These are phyloP conservation scores for Monilinia fructicola DNA, from an alignment of 2,329 filamentous ascomycete species.

Conservation along the genomic window DNA sequence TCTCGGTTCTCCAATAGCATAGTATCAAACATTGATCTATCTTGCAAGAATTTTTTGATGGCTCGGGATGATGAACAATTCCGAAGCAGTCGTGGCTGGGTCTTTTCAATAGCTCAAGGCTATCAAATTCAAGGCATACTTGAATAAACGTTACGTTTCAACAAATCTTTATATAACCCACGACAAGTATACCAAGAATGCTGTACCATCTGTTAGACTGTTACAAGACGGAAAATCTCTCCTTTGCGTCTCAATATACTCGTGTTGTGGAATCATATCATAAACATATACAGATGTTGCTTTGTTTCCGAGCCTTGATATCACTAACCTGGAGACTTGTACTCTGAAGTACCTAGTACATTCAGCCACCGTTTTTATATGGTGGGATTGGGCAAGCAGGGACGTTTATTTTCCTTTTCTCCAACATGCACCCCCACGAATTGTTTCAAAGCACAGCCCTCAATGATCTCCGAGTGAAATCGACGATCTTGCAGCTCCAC, in stretches of 20 bases:
- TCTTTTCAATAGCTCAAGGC: background rate
- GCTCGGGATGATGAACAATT: constrained; percentile 2
- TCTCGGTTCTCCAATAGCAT: background rate
- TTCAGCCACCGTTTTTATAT: constrained; percentile 14
- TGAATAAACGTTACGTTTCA: background rate
- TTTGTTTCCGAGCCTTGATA: constrained; percentile 17
- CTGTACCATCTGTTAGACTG: background rate
- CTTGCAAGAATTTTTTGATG: background rate
- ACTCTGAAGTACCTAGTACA: background rate
- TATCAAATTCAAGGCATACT: constrained; percentile 1
- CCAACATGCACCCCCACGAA: constrained; percentile 18
- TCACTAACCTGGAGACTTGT: constrained; percentile 6
- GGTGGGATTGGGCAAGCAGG: background rate
- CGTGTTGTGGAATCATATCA: constrained; percentile 14
- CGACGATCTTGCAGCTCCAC: constrained; percentile 18
- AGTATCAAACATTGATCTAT: background rate
- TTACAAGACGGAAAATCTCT: constrained; percentile 11
- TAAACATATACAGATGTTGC: background rate
- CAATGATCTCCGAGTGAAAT: constrained; percentile 21
- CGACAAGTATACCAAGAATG: constrained; percentile 8
- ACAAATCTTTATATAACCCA: background rate
- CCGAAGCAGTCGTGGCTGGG: constrained; percentile 7
- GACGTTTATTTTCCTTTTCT: constrained; percentile 15
- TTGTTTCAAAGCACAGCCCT: constrained; percentile 23
- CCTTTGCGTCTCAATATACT: constrained; percentile 10